Conservation (phyloP, 306 rosid genomes). For the Trifolium dubium region DNA sequence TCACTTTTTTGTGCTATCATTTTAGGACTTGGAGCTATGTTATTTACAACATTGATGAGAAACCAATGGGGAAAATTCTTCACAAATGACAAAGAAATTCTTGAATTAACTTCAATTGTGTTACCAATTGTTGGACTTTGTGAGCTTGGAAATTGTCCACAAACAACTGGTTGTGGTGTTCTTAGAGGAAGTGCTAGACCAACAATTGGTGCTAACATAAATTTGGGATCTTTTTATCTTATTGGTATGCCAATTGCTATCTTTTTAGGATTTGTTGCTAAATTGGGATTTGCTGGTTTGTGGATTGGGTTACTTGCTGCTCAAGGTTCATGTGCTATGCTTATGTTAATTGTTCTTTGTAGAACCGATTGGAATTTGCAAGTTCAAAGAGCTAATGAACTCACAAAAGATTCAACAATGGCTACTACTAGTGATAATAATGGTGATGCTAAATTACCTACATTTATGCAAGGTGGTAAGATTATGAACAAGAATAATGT, state of each 20-base stretch:
- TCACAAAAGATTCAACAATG: conserved; percentile 51
- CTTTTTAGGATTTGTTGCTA: conserved; percentile 65
- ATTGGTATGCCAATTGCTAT: conserved; percentile 95
- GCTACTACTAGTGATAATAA: conserved; percentile 10
- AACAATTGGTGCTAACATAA: conserved; percentile 80
- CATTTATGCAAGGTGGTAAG: conserved; percentile 31
- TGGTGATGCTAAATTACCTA: conserved; percentile 35
- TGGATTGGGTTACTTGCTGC: conserved; percentile 99
- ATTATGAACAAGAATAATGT: conserved; percentile 11
- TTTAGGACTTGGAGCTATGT: conserved; percentile 77
- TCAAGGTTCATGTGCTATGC: conserved; percentile 77
- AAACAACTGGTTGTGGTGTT: conserved; percentile 92
- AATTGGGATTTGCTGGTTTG: conserved; percentile 82
- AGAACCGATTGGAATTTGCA: conserved; percentile 83
- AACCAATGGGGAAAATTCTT: conserved; percentile 84
- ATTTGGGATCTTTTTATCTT: conserved; percentile 83
- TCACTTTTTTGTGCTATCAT: conserved; percentile 59
- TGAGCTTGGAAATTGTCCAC: conserved; percentile 98
- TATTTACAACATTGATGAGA: conserved; percentile 74
- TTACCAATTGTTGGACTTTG: conserved; percentile 85
- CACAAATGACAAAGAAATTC: conserved; percentile 67
- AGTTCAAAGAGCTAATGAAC: conserved; percentile 64
- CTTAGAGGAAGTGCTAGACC: conserved; percentile 92
- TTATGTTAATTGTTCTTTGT: conserved; percentile 77
- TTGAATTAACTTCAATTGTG: conserved; percentile 72